A percentile compares a stretch with the other conserved stretches of the same genome.
phyloP scores from a whole-genome alignment of 202 grass and related monocot species.

The Dendrocalamus latiflorus region DNA sequence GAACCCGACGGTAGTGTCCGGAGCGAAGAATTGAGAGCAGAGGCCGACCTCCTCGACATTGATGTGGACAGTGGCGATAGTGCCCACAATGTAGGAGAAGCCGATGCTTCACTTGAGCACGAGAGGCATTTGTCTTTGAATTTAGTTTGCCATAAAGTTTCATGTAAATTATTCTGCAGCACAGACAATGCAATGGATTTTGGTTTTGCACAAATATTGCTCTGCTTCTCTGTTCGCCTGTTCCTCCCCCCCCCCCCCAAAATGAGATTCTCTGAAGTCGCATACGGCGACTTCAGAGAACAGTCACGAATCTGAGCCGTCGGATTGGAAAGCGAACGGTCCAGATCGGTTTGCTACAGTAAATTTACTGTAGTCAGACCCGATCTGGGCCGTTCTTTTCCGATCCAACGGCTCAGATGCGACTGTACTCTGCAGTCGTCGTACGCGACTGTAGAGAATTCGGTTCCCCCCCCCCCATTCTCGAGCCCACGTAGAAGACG shows the following conservation, averaged over 20 bases:
- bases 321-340: too few relatives aligned
- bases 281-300: too few relatives aligned
- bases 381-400: too few relatives aligned
- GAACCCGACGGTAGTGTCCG: not conserved
- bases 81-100: not conserved
- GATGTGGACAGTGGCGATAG: not conserved
- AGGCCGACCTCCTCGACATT: not conserved
- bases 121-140: not conserved
- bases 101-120: not conserved
- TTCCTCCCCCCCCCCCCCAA: not conserved
- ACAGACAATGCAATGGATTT: not conserved
- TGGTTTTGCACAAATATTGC: not conserved
- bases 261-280: too few relatives aligned
- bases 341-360: too few relatives aligned
- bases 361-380: too few relatives aligned
- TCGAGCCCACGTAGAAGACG: not conserved
- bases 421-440: too few relatives aligned
- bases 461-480: too few relatives aligned
- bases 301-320: too few relatives aligned
- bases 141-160: not conserved
- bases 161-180: not conserved
- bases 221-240: not conserved
- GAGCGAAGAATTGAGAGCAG: not conserved
- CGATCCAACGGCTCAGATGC: too few relatives aligned
- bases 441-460: too few relatives aligned